Base-by-base conservation (phyloP, 768 basidiomycete genomes). In the Rhizopogon vesiculosus region DNA sequence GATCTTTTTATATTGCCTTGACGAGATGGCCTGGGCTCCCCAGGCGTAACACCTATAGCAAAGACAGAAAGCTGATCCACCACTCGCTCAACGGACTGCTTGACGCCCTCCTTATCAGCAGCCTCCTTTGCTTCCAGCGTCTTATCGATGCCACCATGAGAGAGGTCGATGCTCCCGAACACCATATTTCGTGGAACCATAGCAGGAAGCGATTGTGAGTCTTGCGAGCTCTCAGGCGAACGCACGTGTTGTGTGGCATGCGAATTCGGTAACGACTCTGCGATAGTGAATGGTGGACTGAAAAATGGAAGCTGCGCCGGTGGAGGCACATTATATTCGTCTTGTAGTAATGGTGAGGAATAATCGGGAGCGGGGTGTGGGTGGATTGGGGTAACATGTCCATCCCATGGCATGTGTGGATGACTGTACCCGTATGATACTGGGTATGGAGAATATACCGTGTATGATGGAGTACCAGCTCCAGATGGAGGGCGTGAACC, bases 141-240 rank as follows among this genome's bases (percentile, higher is more conserved):
- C 3, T 56, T 54, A 7, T 68, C 33, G 15, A 35, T 15, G 15
- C 19, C 12, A 35, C 22, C 33, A 35, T 9, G 19, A 22, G 46
- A 57, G 22, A 68, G 55, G 40, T 67, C 69, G 53, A 83, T 80
- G 52, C 77, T 82, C 7, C 83, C 83, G 62, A 84, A 84, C 5
- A 81, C 71, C 41, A 84, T 74, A 50, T 69, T 68, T 59, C 54
- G 63, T 39, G 65, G 33, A 8, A 57, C 33, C 18, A 16, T 61
- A 3, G 45, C 44, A 49, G 48, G 48, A 22, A 5, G 48, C 9
- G 19, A 16, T 16, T 16, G 33, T 16, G 33, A 38, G 19, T 38
- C 48, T 9, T 22, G 48, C 4, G 48, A 49, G 35, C 48, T 38
- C 19, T 49, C 48, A 22, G 5, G 10, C 9, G 33, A 10, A 10